Percentiles rank a stretch among this genome's conserved stretches.
These are phyloP conservation scores for Fraxinus sp. DNA, from an alignment of 305 asterid species.

Conservation along the genomic window DNA sequence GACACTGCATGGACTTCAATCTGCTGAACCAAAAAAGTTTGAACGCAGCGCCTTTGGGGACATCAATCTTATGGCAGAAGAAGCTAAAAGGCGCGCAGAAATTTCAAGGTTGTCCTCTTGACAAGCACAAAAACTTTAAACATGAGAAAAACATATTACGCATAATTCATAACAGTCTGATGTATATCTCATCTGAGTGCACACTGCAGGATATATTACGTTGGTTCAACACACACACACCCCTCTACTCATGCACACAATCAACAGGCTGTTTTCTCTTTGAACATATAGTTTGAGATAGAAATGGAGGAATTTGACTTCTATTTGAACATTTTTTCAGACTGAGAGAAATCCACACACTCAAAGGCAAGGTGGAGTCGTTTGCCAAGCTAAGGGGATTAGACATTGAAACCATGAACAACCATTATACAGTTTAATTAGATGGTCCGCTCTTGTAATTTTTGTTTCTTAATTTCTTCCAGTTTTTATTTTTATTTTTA, in stretches of 20 bases:
- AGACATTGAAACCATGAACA: slow-evolving; percentile 47
- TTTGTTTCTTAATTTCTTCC: neutral
- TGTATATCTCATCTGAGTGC: neutral
- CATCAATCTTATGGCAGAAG: slow-evolving; percentile 54
- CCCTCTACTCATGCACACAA: neutral
- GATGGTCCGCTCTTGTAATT: neutral
- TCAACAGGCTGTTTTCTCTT: neutral
- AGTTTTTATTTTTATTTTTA: too few species aligned
- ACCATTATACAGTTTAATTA: slow-evolving; percentile 41
- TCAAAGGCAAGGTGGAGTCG: slow-evolving; percentile 54
- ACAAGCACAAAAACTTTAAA: neutral
- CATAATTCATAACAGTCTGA: neutral
- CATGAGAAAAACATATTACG: neutral
- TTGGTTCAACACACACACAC: neutral
- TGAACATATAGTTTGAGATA: neutral
- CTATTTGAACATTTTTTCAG: slow-evolving; percentile 23
- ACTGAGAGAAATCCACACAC: slow-evolving; percentile 53
- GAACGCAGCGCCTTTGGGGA: slow-evolving; percentile 43
- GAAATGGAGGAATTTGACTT: neutral
- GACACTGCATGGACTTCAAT: slow-evolving; percentile 49
- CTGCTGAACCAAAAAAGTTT: slow-evolving; percentile 31
- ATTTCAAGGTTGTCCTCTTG: slow-evolving; percentile 41
- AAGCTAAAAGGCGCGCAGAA: slow-evolving; percentile 56
- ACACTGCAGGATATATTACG: neutral
- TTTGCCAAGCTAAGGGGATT: slow-evolving; percentile 50